Percentiles rank a stretch among this genome's conserved stretches.
Evolutionary conservation across 768 basidiomycete genomes (phyloP).

Genomic region (Phlegmacium glaucopus): DNA sequence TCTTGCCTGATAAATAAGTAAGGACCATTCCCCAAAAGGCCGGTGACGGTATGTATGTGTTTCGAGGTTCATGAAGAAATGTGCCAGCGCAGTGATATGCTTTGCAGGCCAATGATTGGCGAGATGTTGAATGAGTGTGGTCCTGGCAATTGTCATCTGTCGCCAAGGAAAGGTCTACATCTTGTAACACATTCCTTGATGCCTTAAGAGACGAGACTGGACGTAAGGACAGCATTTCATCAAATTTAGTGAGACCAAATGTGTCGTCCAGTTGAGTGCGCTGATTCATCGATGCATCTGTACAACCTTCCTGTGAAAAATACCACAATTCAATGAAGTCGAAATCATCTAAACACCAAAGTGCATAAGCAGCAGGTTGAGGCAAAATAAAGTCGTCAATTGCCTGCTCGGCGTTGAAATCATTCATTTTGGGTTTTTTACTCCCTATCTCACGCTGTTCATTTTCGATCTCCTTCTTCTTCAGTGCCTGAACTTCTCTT

Average conservation of each 20-base stretch:
- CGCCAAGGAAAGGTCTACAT: slow-evolving; percentile 16
- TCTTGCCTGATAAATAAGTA: slow-evolving; percentile 8
- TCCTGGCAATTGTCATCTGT: slow-evolving; percentile 15
- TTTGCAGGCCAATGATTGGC: slow-evolving; percentile 3
- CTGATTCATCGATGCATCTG: background rate
- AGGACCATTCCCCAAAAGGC: slow-evolving; percentile 3
- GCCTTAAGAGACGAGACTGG: slow-evolving; percentile 12
- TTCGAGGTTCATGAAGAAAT: slow-evolving; percentile 13
- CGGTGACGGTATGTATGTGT: background rate
- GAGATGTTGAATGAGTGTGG: background rate
- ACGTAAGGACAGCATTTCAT: slow-evolving; percentile 6
- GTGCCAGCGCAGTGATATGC: slow-evolving; percentile 2
- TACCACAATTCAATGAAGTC: slow-evolving; percentile 11
- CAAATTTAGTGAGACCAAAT: slow-evolving; percentile 7
- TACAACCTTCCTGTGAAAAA: background rate
- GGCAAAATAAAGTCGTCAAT: slow-evolving; percentile 1
- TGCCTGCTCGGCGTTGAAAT: background rate
- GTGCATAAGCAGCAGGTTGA: slow-evolving; percentile 6
- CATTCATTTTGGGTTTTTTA: background rate
- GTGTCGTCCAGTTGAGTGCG: slow-evolving; percentile 6
- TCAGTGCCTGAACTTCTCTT: background rate
- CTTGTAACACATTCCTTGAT: slow-evolving; percentile 2
- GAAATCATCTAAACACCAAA: slow-evolving; percentile 4
- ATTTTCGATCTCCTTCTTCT: background rate
- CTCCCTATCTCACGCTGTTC: background rate